Evolutionary conservation across 208 protist species (phyloP).

Genomic region (Herpetomonas tarakana): DNA sequence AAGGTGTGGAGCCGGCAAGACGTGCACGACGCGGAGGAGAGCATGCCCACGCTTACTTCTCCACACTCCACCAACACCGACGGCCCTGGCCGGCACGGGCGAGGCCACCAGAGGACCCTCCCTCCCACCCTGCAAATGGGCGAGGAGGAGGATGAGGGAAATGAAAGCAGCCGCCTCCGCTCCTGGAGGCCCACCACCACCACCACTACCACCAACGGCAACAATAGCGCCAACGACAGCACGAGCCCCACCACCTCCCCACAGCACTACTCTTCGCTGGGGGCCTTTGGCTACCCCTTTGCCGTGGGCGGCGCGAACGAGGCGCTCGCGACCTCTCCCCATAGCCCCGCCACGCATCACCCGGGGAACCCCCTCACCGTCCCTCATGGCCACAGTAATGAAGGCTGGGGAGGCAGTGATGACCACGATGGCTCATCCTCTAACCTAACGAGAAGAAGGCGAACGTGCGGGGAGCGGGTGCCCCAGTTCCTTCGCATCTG

Average conservation of each 20-base stretch:
- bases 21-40: not conserved
- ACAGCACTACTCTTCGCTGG: not conserved
- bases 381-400: too few relatives aligned
- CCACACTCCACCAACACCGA: too few relatives aligned
- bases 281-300: not conserved
- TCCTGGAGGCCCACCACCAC: not conserved
- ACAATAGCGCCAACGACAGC: not conserved
- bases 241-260: slow-evolving; percentile 10
- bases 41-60: not conserved
- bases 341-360: too few relatives aligned
- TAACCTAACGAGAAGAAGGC: too few relatives aligned
- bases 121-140: not conserved
- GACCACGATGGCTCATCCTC: too few relatives aligned
- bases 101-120: too few relatives aligned
- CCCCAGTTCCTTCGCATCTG: too few relatives aligned
- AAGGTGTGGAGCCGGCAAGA: not conserved
- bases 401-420: too few relatives aligned
- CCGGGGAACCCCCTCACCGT: too few relatives aligned
- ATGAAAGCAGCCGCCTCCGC: not conserved
- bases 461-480: too few relatives aligned
- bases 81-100: too few relatives aligned
- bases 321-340: too few relatives aligned
- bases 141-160: not conserved
- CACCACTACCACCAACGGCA: not conserved
- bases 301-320: slow-evolving; percentile 10